phyloP scores from a whole-genome alignment of 2,329 filamentous ascomycete genomes.

The Akanthomyces lecanii region DNA sequence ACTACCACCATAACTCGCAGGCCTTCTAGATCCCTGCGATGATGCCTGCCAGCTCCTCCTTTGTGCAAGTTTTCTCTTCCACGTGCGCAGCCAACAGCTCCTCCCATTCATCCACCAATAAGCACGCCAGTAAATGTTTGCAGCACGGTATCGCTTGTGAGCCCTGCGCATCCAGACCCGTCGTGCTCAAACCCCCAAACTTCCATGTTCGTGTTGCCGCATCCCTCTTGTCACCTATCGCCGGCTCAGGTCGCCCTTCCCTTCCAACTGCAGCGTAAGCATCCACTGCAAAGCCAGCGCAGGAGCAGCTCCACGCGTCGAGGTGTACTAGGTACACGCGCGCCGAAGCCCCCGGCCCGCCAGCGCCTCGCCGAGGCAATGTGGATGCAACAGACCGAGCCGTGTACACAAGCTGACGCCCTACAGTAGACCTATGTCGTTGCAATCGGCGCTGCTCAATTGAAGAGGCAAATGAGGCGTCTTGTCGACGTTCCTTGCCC shows the following conservation, averaged over 20 bases:
- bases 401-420: constrained; percentile 12
- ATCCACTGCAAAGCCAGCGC: constrained; percentile 75
- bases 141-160: constrained; percentile 56
- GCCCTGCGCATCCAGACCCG: constrained; percentile 30
- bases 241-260: constrained; percentile 8
- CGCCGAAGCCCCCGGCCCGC: constrained; percentile 11
- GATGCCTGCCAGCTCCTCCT: constrained; percentile 71
- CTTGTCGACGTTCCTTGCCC: neutral
- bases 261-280: constrained; percentile 47
- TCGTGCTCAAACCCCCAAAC: constrained; percentile 48
- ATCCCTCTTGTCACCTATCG: neutral
- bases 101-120: constrained; percentile 65
- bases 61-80: constrained; percentile 48
- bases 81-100: constrained; percentile 53
- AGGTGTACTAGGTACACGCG: constrained; percentile 67
- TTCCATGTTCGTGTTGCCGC: constrained; percentile 24
- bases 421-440: neutral
- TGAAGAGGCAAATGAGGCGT: constrained; percentile 30
- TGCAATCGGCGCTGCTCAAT: constrained; percentile 21
- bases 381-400: constrained; percentile 20
- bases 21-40: constrained; percentile 39
- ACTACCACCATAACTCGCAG: neutral
- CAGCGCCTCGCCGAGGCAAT: constrained; percentile 23
- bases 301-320: constrained; percentile 81
- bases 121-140: constrained; percentile 84